Conservation (phyloP, 2,329 filamentous ascomycete genomes). For the Colletotrichum caudatum region DNA sequence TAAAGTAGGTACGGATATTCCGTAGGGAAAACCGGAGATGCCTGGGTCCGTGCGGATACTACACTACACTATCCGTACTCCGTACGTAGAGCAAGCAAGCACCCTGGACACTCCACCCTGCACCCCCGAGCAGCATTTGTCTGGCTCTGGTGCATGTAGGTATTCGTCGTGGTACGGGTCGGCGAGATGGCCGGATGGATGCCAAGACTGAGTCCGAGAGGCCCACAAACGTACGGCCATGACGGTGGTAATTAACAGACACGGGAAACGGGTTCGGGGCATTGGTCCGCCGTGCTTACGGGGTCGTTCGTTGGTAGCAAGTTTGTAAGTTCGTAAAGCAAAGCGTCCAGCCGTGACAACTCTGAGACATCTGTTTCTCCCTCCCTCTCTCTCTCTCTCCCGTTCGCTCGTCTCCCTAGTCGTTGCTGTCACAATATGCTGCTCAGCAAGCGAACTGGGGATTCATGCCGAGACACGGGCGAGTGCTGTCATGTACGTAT, state of each 20-base stretch:
- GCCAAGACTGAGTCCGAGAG: slow-evolving; percentile 1
- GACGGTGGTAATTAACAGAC: background rate
- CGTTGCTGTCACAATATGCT: background rate
- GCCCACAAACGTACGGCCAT: slow-evolving; percentile 2
- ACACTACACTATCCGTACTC: too few species aligned
- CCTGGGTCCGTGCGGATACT: slow-evolving; percentile 16
- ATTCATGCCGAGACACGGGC: slow-evolving; percentile 5
- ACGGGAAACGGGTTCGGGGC: background rate
- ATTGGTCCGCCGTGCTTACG: slow-evolving; percentile 1
- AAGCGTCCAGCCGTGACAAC: background rate
- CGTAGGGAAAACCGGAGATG: background rate
- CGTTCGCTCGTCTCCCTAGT: background rate
- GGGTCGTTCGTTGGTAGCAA: background rate
- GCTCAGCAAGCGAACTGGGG: slow-evolving; percentile 5
- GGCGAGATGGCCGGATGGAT: background rate
- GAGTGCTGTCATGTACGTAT: background rate
- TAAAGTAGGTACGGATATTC: slow-evolving; percentile 7
- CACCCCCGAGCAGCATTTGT: background rate
- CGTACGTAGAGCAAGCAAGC: too few species aligned
- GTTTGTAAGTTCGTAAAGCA: background rate
- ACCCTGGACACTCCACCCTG: slow-evolving; percentile 13
- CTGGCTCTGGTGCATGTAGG: background rate
- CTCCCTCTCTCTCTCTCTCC: background rate
- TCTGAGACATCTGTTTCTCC: background rate
- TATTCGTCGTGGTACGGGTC: slow-evolving; percentile 18